phyloP scores from a whole-genome alignment of 1,284 basidiomycete genomes.

The Retiboletus flavoniger region DNA sequence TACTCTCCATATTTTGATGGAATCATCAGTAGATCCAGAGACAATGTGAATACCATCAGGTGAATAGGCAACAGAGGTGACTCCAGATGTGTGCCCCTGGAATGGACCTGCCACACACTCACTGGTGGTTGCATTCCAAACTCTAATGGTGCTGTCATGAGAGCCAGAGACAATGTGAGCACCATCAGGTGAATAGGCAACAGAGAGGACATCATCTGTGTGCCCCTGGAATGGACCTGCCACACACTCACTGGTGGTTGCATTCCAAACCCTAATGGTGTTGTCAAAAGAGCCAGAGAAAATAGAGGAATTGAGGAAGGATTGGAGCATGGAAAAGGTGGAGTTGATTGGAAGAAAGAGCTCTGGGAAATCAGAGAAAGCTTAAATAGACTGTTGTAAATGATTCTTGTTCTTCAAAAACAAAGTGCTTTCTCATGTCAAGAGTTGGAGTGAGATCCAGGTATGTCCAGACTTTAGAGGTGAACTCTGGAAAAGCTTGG shows the following conservation, averaged over 20 bases:
- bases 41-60: neutral
- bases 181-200: neutral
- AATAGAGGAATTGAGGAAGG: no score
- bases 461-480: no score
- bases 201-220: neutral
- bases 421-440: no score
- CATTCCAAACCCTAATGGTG: neutral
- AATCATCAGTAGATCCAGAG: neutral
- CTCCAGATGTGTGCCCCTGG: no score
- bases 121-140: neutral
- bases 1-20: neutral
- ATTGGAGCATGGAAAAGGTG: no score
- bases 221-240: neutral
- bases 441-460: no score
- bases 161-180: neutral
- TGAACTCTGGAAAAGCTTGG: no score
- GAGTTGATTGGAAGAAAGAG: no score
- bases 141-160: neutral
- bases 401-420: no score
- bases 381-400: no score
- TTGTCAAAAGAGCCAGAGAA: neutral
- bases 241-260: neutral
- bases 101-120: neutral
- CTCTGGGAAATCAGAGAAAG: no score
- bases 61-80: neutral